Evolutionary conservation across 164 flowering plant genomes (phyloP).

Genomic region (Liquidambar formosana): DNA sequence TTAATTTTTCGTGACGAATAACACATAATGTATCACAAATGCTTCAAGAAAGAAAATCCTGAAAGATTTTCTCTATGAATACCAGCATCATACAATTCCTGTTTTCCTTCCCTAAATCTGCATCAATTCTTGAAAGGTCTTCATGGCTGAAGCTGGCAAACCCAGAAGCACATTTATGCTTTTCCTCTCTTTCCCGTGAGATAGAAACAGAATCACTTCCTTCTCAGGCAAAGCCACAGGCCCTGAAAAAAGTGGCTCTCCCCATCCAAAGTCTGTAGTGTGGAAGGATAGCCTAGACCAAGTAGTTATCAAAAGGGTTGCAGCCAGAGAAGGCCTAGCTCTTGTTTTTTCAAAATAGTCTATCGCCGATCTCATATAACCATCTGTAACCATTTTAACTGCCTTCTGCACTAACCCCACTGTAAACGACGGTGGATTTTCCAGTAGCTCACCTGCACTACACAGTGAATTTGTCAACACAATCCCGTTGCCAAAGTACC

Average conservation of each 20-base stretch:
- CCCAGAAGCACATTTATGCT: slow-evolving; percentile 83
- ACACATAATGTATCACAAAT: no score
- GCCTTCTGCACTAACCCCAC: slow-evolving; percentile 65
- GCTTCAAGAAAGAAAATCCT: background rate
- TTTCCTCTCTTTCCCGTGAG: slow-evolving; percentile 69
- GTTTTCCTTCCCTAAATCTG: slow-evolving; percentile 21
- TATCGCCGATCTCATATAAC: slow-evolving; percentile 82
- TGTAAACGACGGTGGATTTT: slow-evolving; percentile 56
- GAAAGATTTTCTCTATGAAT: no score
- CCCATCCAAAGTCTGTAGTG: slow-evolving; percentile 89
- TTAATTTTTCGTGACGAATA: no score
- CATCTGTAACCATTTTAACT: slow-evolving; percentile 55
- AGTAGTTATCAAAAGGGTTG: slow-evolving; percentile 75
- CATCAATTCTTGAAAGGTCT: slow-evolving; percentile 60
- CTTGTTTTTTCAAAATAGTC: slow-evolving; percentile 82
- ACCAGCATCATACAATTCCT: background rate
- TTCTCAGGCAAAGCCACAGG: slow-evolving; percentile 87
- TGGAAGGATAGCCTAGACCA: slow-evolving; percentile 87
- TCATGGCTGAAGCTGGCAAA: slow-evolving; percentile 84
- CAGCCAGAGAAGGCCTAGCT: slow-evolving; percentile 71
- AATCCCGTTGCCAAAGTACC: slow-evolving; percentile 84
- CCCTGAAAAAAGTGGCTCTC: slow-evolving; percentile 74
- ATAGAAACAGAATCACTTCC: slow-evolving; percentile 72
- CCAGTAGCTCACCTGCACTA: slow-evolving; percentile 55
- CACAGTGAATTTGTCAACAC: slow-evolving; percentile 72